Conservation (phyloP, 441 rosid genomes). For the Geranium incanum region DNA sequence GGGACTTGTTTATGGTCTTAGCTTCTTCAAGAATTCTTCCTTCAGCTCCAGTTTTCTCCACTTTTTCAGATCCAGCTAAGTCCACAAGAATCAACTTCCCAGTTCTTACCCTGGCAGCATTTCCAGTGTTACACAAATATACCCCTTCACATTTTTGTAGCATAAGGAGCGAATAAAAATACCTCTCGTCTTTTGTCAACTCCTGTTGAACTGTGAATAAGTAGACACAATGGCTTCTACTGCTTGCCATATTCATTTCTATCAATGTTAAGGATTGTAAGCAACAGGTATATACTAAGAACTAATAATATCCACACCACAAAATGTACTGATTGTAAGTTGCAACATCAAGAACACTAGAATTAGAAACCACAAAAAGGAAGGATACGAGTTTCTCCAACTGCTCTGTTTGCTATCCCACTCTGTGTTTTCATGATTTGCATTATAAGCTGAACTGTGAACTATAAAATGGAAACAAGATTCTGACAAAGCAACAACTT, state of each 20-base stretch:
- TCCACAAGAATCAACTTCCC: conserved; percentile 80
- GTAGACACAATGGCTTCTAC: conserved; percentile 83
- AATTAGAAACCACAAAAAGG: conserved; percentile 5
- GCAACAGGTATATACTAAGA: conserved; percentile 8
- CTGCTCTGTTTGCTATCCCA: conserved; percentile 72
- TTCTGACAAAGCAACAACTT: conserved; percentile 30
- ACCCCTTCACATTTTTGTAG: conserved; percentile 3
- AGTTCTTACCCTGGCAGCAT: conserved; percentile 43
- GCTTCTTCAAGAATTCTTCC: conserved; percentile 91
- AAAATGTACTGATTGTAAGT: neutral
- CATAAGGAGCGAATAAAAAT: conserved; percentile 11
- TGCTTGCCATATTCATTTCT: conserved; percentile 92
- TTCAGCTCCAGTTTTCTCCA: conserved; percentile 92
- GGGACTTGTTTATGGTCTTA: conserved; percentile 76
- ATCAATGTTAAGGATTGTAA: conserved; percentile 29
- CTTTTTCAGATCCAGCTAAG: conserved; percentile 93
- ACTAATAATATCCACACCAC: conserved; percentile 6
- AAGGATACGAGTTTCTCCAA: conserved; percentile 92
- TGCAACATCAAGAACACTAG: conserved; percentile 3
- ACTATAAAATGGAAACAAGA: conserved; percentile 16
- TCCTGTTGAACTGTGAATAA: conserved; percentile 59
- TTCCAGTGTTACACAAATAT: conserved; percentile 13
- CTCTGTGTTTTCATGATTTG: conserved; percentile 41
- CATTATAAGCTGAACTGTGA: conserved; percentile 24
- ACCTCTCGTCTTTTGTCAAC: conserved; percentile 44